These are phyloP conservation scores for Haematococcus lacustris DNA, from an alignment of 139 green algal species.

Conservation along the genomic window DNA sequence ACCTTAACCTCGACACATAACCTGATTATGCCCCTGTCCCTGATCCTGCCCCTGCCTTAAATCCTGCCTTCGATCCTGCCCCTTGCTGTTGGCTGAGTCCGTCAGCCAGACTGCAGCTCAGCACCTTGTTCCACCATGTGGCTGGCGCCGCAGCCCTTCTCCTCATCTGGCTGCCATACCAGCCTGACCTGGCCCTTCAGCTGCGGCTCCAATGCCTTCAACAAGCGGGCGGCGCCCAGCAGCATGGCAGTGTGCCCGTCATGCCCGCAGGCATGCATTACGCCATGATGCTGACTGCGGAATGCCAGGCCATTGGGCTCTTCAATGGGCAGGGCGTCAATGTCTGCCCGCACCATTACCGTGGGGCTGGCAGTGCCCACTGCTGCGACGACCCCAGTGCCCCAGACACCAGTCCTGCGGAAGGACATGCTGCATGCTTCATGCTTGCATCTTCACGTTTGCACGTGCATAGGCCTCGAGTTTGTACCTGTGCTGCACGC, in stretches of 20 bases:
- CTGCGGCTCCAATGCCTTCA: constrained; percentile 15
- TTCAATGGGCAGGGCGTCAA: constrained; percentile 80
- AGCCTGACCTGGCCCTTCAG: constrained; percentile 62
- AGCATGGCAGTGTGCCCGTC: constrained; percentile 84
- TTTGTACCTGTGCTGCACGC: constrained; percentile 53
- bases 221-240: constrained; percentile 64
- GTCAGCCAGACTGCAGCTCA: no score
- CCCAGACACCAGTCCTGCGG: no score
- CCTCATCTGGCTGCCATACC: constrained; percentile 92
- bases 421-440: background rate
- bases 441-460: background rate
- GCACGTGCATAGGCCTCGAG: no score
- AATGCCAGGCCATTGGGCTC: constrained; percentile 18
- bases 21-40: no score
- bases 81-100: no score
- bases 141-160: constrained; percentile 66
- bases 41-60: no score
- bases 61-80: no score
- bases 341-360: constrained; percentile 80
- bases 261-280: constrained; percentile 90
- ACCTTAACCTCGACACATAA: no score
- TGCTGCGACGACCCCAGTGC: constrained; percentile 16
- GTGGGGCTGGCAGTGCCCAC: constrained; percentile 27
- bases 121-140: constrained; percentile 46
- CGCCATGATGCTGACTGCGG: constrained; percentile 12